Evolutionary conservation across 768 basidiomycete species (phyloP).

Genomic region (Tulasnella sp.): DNA sequence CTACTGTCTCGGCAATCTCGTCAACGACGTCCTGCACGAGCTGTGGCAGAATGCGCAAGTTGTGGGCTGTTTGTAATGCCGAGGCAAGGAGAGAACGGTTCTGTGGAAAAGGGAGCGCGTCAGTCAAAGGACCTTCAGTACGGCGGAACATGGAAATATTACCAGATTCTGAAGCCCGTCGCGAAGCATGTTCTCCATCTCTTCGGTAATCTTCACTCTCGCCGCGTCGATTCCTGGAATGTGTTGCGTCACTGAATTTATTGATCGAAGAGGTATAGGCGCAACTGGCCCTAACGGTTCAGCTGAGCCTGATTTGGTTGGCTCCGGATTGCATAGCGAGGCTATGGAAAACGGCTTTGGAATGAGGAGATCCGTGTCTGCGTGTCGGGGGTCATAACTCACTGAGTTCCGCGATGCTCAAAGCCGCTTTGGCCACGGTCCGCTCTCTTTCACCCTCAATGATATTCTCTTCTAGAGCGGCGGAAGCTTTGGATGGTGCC

Average conservation of each 20-base stretch:
- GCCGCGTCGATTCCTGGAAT: conserved; percentile 69
- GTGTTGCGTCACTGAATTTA: conserved; percentile 67
- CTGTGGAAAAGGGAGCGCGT: conserved; percentile 42
- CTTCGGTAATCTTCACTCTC: conserved; percentile 62
- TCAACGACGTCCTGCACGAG: conserved; percentile 73
- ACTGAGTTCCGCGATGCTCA: conserved; percentile 90
- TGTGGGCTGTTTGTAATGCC: conserved; percentile 93
- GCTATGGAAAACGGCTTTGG: background rate
- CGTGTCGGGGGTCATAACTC: conserved; percentile 36
- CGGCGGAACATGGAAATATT: conserved; percentile 37
- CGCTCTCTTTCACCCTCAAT: conserved; percentile 77
- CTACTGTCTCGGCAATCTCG: conserved; percentile 79
- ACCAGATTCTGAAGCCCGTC: conserved; percentile 75
- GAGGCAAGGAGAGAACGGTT: conserved; percentile 89
- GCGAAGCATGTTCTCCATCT: conserved; percentile 91
- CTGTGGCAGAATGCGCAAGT: conserved; percentile 77
- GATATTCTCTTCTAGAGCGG: conserved; percentile 22
- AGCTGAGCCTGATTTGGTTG: background rate
- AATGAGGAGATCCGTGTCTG: background rate
- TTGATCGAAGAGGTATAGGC: conserved; percentile 61
- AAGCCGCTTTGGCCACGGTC: conserved; percentile 86
- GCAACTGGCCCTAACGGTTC: conserved; percentile 12
- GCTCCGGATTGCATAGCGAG: conserved; percentile 2
- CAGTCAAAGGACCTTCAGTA: no score
- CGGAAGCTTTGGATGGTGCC: background rate